These are phyloP conservation scores for Brassica napus DNA, from an alignment of 345 rosid species.

Conservation along the genomic window DNA sequence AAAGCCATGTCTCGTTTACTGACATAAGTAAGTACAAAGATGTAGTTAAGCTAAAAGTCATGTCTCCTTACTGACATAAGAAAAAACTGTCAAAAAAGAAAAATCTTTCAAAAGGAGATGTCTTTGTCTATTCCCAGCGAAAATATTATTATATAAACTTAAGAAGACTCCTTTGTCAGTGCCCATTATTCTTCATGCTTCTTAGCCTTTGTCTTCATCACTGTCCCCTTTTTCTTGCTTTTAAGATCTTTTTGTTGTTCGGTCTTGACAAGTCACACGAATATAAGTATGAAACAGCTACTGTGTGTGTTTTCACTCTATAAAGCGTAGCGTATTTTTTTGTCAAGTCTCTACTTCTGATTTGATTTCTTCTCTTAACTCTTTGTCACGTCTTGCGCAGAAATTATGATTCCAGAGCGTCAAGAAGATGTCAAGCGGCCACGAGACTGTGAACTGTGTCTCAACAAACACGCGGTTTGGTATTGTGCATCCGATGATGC, in stretches of 20 bases:
- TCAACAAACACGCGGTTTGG: slow-evolving; percentile 31
- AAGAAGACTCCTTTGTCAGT: slow-evolving; percentile 39
- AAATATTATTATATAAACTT: slow-evolving; percentile 21
- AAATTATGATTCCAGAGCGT: not conserved
- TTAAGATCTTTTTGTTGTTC: slow-evolving; percentile 18
- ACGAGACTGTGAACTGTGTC: slow-evolving; percentile 32
- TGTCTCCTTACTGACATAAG: slow-evolving; percentile 5
- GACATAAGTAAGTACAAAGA: not conserved
- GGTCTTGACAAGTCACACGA: slow-evolving; percentile 28
- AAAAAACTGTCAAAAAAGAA: slow-evolving; percentile 15
- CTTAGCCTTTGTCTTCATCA: slow-evolving; percentile 38
- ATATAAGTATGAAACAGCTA: slow-evolving; percentile 21
- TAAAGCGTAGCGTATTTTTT: not conserved
- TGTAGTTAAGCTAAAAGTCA: not conserved
- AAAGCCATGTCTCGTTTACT: not conserved
- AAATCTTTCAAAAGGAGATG: not conserved
- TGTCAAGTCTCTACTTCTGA: not conserved
- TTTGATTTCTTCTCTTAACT: not conserved
- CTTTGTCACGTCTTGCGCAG: slow-evolving; percentile 11
- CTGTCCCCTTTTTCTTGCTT: slow-evolving; percentile 30
- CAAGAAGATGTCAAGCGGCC: slow-evolving; percentile 29
- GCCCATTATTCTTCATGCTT: slow-evolving; percentile 29
- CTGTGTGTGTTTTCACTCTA: not conserved
- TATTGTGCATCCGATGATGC: slow-evolving; percentile 35
- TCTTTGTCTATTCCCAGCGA: slow-evolving; percentile 16